phyloP scores from a whole-genome alignment of 1,139 yeast genomes.

The Yamadazyma sp. region DNA sequence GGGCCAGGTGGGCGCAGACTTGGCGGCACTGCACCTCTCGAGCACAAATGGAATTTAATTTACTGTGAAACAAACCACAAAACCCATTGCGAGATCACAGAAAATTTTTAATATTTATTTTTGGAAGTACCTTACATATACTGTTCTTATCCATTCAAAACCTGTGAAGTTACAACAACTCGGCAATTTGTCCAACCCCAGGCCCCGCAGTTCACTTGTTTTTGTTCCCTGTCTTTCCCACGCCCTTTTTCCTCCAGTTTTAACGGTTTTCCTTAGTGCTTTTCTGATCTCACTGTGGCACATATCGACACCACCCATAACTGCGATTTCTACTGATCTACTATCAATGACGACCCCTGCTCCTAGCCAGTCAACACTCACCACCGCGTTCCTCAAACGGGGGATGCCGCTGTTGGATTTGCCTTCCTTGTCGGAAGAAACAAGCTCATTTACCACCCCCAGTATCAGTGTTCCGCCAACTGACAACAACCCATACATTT shows the following conservation, averaged over 20 bases:
- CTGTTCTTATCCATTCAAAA: too few relatives aligned
- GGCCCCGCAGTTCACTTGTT: too few relatives aligned
- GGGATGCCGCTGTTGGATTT: slow-evolving; percentile 13
- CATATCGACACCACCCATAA: too few relatives aligned
- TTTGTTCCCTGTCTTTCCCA: too few relatives aligned
- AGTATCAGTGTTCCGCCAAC: slow-evolving; percentile 64
- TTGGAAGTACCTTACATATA: not conserved
- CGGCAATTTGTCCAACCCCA: too few relatives aligned
- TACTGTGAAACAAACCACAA: not conserved
- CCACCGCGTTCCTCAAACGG: slow-evolving; percentile 11
- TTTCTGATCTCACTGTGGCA: too few relatives aligned
- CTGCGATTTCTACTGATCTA: not conserved
- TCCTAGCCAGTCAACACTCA: slow-evolving; percentile 16
- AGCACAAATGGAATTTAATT: too few relatives aligned
- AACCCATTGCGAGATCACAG: not conserved
- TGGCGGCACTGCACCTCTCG: too few relatives aligned
- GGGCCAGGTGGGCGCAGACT: too few relatives aligned
- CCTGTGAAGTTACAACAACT: too few relatives aligned
- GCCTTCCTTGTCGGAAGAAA: slow-evolving; percentile 8
- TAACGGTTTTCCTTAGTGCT: too few relatives aligned
- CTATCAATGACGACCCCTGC: not conserved
- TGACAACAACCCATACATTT: slow-evolving; percentile 60
- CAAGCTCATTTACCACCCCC: slow-evolving; percentile 47
- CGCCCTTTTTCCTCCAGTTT: too few relatives aligned
- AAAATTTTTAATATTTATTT: not conserved